Evolutionary conservation across 192 early-diverging fungal genomes (phyloP), one percentile per base, ranked within the genome.

Genomic region (Linnemannia hyalina): DNA sequence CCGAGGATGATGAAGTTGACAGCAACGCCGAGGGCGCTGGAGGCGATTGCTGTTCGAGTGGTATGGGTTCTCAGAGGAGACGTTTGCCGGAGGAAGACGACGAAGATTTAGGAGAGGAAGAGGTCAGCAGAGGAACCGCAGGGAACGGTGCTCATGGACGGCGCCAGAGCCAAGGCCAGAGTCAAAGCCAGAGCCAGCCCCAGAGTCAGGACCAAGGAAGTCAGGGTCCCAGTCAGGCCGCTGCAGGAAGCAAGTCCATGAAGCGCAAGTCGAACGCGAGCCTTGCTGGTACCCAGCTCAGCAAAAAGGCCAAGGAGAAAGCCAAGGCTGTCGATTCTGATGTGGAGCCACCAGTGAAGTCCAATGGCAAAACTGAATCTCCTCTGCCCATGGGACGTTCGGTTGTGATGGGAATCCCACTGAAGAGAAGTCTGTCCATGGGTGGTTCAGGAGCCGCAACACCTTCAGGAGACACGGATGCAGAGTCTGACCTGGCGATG

Each of bases 21-120:
- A 74, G 77, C 23, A 78, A 76, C 26, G 3, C 70, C 23, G 54
- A 60, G 3, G 32, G 32, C 10, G n/a, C 29, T 0, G 29, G 46
- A 54, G 73, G 40, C 16, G 73, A 85, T 40, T 23, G 41, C n/a
- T 70, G 54, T 36, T 73, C 44, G 46, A 70, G 35, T 49, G 76
- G 22, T 6, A 42, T 44, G 49, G 70, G 70, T 0, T 32, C 44
- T 4, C 38, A 54, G 16, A 85, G 80, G 49, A 44, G 78, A 52
- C 82, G 78, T 20, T 80, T 78, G 22, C 74, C 78, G 1, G 77
- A 72, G 22, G 82, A 76, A 47, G 85, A 88, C 68, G 85, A 88
- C 10, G 85, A 88, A 0, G 85, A 82, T 36, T 44, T 74, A 4
- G 76, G 76, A 23, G 75, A 77, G 18, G 75, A 77, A 36, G 74